Evolutionary conservation across 140 eudicot species (phyloP), one percentile per base, ranked within the genome.

Genomic region (Bidens hawaiensis): DNA sequence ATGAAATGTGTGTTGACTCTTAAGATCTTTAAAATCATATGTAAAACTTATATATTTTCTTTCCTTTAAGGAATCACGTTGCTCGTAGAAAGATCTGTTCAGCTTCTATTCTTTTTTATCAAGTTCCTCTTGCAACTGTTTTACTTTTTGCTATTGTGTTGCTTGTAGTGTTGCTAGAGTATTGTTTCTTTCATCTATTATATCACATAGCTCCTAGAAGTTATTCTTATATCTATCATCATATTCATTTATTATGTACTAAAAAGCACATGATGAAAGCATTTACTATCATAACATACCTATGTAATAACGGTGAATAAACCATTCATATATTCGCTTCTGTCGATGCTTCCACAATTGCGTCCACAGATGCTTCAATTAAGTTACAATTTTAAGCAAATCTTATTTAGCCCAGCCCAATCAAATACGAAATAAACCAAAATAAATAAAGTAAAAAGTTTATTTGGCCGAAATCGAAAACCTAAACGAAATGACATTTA

Each of bases 191-290:
- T 86, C 97, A 75, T 89, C 93, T 67, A 83, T 66, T 54, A 79
- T 27, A 74, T 81, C 94, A 71, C 82, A 75, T 52, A 81, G 84
- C 66, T 90, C 97, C 97, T 90, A 78, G 78, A 87, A 84, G 78
- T 62, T 72, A 84, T 80, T 70, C 67, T 76, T 45, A 74, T 1
- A 68, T 79, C 72, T 60, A 67, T 67, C 72, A 83, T 82, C 81
- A 82, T 84, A 28, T 70, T 72, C 60, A 47, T 67, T 72, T 74
- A 77, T 71, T 40, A 62, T 64, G 71, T 55, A 75, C 65, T 31
- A 54, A 43, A 55, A 52, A 66, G 56, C 69, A 50, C 59, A 66
- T 79, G 34, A 25, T 60, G 57, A 45, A 50, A 3, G 14, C 10
- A 36, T 15, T 43, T 58, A 45, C 18, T 7, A 57, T 50, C 34